A percentile compares a stretch with the other conserved stretches of the same genome.
Evolutionary conservation across 208 protist genomes (phyloP).

Genomic region (Spongospora subterranea): DNA sequence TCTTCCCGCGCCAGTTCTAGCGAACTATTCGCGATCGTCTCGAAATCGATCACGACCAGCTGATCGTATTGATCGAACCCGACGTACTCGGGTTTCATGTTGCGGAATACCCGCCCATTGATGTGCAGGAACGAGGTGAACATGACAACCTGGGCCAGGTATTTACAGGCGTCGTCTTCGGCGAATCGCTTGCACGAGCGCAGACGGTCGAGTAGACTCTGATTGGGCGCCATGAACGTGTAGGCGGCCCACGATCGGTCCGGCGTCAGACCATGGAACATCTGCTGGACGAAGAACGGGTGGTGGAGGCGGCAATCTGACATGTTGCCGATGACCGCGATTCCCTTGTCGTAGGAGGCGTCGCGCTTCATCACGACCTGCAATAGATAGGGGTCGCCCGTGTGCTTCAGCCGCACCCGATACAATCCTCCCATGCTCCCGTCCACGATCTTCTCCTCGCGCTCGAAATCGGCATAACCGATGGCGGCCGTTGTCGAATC

Average conservation of each 20-base stretch:
- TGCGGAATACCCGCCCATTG: not conserved
- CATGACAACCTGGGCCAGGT: constrained; percentile 21
- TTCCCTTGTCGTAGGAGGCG: not conserved
- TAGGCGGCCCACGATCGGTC: constrained; percentile 33
- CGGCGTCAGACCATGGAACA: not conserved
- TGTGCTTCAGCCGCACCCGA: not conserved
- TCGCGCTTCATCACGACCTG: constrained; percentile 29
- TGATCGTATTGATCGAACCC: not conserved
- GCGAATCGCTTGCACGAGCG: not conserved
- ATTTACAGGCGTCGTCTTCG: not conserved
- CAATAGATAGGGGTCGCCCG: not conserved
- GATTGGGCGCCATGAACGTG: not conserved
- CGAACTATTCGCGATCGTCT: not conserved
- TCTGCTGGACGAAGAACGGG: constrained; percentile 13
- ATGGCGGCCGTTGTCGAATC: not conserved
- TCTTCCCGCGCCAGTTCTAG: not conserved
- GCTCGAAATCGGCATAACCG: constrained; percentile 51
- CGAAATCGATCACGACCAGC: not conserved
- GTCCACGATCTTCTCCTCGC: constrained; percentile 13
- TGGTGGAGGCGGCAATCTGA: not conserved
- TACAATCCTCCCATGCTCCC: not conserved
- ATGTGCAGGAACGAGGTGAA: constrained; percentile 32
- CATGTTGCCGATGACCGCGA: not conserved
- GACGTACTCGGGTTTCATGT: not conserved
- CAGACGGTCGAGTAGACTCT: not conserved